Conservation (phyloP, 2,329 filamentous ascomycete genomes). For the Pseudocercospora ulei region DNA sequence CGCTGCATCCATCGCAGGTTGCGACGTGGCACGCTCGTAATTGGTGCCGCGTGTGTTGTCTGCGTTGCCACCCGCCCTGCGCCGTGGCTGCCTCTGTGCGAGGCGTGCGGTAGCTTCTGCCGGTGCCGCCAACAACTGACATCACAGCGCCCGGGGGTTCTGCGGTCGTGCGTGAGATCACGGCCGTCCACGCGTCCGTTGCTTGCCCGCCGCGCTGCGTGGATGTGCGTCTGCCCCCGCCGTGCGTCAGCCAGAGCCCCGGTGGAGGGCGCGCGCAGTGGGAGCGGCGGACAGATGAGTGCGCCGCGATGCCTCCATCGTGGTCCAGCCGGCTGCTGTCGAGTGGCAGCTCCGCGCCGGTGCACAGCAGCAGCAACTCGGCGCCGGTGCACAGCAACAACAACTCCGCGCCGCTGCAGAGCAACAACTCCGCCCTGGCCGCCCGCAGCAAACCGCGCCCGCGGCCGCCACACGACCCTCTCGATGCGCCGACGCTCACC, state of each 20-base stretch:
- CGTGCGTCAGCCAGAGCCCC: neutral
- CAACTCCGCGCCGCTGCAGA: constrained; percentile 17
- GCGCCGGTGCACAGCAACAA: constrained; percentile 6
- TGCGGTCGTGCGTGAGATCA: neutral
- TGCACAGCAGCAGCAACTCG: constrained; percentile 3
- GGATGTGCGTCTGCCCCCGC: constrained; percentile 4
- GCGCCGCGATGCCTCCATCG: constrained; percentile 28
- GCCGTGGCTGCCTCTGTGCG: constrained; percentile 6
- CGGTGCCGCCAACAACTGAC: constrained; percentile 4
- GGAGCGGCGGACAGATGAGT: constrained; percentile 1
- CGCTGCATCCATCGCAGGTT: neutral
- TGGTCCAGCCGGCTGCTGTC: constrained; percentile 32
- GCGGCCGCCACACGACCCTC: constrained; percentile 18
- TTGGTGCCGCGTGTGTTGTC: constrained; percentile 1
- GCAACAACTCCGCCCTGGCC: constrained; percentile 9
- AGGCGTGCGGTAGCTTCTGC: constrained; percentile 3
- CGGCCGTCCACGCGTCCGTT: constrained; percentile 5
- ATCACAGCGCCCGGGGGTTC: neutral
- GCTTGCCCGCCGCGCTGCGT: constrained; percentile 1
- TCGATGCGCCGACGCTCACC: constrained; percentile 25
- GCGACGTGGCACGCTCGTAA: neutral
- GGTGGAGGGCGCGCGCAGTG: constrained; percentile 4
- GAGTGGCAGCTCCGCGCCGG: constrained; percentile 18
- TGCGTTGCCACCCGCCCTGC: constrained; percentile 2
- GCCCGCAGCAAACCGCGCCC: constrained; percentile 24